phyloP scores from a whole-genome alignment of 306 rosid species.

The Datisca glomerata region DNA sequence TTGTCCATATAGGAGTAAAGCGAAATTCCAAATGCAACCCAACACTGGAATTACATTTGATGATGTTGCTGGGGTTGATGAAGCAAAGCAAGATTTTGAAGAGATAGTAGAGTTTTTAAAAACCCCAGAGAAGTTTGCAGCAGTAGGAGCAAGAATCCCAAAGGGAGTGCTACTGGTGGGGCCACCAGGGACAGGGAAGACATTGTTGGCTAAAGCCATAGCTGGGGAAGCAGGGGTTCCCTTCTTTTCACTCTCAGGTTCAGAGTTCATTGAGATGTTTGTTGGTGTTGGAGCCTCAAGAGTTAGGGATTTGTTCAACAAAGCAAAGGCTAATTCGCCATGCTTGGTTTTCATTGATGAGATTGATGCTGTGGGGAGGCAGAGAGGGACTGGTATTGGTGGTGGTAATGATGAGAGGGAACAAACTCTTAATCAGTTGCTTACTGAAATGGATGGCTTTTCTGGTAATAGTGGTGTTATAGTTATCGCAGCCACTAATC shows the following conservation, averaged over 20 bases:
- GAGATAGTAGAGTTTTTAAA: conserved; percentile 68
- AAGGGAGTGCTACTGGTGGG: conserved; percentile 65
- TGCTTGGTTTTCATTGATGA: conserved; percentile 75
- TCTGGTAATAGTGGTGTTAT: conserved; percentile 55
- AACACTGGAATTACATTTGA: conserved; percentile 74
- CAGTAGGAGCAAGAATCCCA: conserved; percentile 64
- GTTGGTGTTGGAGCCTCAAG: conserved; percentile 84
- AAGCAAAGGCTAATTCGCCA: conserved; percentile 59
- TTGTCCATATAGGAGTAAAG: conserved; percentile 39
- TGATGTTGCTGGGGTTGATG: conserved; percentile 79
- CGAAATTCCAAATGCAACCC: conserved; percentile 77
- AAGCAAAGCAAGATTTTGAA: conserved; percentile 77
- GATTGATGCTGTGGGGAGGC: conserved; percentile 76
- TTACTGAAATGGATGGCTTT: conserved; percentile 83
- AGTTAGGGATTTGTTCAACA: conserved; percentile 66
- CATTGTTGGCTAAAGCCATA: conserved; percentile 66
- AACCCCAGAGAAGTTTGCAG: conserved; percentile 70
- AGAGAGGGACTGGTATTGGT: conserved; percentile 81
- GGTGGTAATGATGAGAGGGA: conserved; percentile 84
- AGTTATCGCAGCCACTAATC: conserved; percentile 63
- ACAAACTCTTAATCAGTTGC: conserved; percentile 67
- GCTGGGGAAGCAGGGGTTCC: conserved; percentile 93
- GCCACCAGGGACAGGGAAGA: conserved; percentile 81
- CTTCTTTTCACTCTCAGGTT: conserved; percentile 67
- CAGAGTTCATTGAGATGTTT: conserved; percentile 81